Base-by-base conservation (phyloP, 2,329 filamentous ascomycete species). In the Trichoderma koningii region DNA sequence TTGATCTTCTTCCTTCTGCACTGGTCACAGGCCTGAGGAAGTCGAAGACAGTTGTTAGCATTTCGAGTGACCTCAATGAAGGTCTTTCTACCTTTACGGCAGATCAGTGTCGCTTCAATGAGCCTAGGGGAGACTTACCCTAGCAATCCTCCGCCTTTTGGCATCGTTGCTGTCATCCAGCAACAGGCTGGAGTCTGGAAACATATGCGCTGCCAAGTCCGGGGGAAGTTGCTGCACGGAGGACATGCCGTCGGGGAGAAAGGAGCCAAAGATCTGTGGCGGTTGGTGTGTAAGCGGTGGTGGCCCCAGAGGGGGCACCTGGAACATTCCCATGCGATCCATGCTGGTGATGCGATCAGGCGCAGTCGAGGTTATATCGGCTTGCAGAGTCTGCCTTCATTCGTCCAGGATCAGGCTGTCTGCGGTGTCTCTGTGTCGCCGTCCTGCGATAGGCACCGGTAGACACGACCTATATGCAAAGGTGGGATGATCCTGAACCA, bases 1-100 rank as follows among this genome's bases (percentile, higher is more conserved):
- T 98, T 98, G 79, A 98, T 95, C 83, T 94, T 97, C 79, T 92
- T 93, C 80, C 96, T 97, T 72, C 93, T 86, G 76, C 94, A 98
- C 93, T 96, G 96, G 72, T 97, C 93, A 80, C 93, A 97, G 59
- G 93, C 93, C 91, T 93, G 67, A 12, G 21, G 34, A 47, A 30
- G 23, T 53, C 62, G 30, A 56, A 63, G 6, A 41, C 12, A 42
- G 7, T 3, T 17, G 21, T 63, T 19, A 63, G 38, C 60, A 55
- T 15, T 1, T 47, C 53, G 55, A 38, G 19, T 17, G 14, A 42
- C 10, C n/a, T 64, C n/a, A 42, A n/a, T 17, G 30, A 38, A 26
- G 47, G n/a, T 14, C 14, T 3, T 38, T 3, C 34, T 50, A 34
- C 44, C 26, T n/a, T n/a, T 15, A 26, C 2, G 51, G 7, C 65